Evolutionary conservation across 1,139 yeast species (phyloP), one percentile per base, ranked within the genome.

Genomic region (Suhomyces anneliseae): DNA sequence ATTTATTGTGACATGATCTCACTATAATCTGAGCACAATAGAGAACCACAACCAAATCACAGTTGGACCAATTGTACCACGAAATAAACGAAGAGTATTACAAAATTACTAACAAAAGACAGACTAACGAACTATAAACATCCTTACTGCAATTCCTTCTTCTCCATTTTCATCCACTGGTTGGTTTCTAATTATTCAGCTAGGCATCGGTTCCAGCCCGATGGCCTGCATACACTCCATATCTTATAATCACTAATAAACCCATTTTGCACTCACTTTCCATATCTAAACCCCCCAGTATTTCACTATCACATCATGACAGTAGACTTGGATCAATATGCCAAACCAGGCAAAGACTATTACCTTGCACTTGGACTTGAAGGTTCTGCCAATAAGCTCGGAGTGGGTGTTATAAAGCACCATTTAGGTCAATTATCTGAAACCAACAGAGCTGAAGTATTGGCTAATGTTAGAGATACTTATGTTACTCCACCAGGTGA

Each of bases 401-500:
- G 97, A 0, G 95, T 93, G 1, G 99, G 99, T 1, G 79, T 93
- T 34, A 86, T 93, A 47, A 83, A 80, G 57, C 99, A 95, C 55
- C 67, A 72, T 8, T 51, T 69, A 27, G 87, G 87, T 1, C 78
- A 73, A 36, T 69, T 85, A 19, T 60, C 80, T 3, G 55, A 66
- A 2, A 54, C 66, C 1, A 86, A 87, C 54, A 77, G 84, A 44
- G 95, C 97, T 0, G 79, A 78, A 48, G 89, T 93, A 1, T 74
- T 95, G 34, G 74, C 96, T 35, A 93, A 93, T 63, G 83, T 95
- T 40, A 79, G 99, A 73, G 97, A 93, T 64, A 93, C 99, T 0
- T 95, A 93, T 62, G 75, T 87, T 33, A 87, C 98, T 0, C 99
- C 99, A 6, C 97, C 99, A 2, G 99, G 99, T 1, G 97, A 93